A percentile compares a stretch with the other conserved stretches of the same genome.
phyloP scores from a whole-genome alignment of 1,284 basidiomycete species.

The Gymnopus androsaceus region DNA sequence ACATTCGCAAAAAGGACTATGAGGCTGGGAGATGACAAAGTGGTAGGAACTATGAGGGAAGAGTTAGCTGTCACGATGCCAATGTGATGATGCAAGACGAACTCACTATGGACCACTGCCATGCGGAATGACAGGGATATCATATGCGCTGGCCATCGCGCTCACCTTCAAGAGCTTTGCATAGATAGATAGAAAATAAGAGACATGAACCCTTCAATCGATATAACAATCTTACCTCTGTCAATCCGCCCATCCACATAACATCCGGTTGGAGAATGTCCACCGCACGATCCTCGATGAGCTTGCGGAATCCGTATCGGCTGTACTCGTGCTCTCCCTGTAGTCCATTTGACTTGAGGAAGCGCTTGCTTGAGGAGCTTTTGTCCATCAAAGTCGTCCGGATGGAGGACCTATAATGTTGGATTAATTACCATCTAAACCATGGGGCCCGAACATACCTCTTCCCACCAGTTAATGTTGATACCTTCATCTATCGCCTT shows the following conservation, averaged over 20 bases:
- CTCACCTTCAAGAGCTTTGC: slow-evolving; percentile 44
- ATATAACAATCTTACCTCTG: slow-evolving; percentile 30
- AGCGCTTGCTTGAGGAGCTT: slow-evolving; percentile 41
- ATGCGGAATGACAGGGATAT: slow-evolving; percentile 55
- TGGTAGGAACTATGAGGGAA: slow-evolving; percentile 28
- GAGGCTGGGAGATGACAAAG: slow-evolving; percentile 36
- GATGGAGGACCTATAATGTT: slow-evolving; percentile 26
- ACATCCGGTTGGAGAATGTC: slow-evolving; percentile 55
- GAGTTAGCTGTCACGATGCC: neutral
- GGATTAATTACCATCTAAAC: neutral
- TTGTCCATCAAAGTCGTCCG: slow-evolving; percentile 47
- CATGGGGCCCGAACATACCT: slow-evolving; percentile 35
- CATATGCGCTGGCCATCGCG: slow-evolving; percentile 42
- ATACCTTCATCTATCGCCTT: slow-evolving; percentile 44
- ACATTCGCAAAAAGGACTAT: slow-evolving; percentile 36
- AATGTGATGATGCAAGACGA: too few relatives aligned
- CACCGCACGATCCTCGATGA: slow-evolving; percentile 48
- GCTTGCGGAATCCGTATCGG: slow-evolving; percentile 52
- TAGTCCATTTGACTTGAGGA: slow-evolving; percentile 52
- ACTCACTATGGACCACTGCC: slow-evolving; percentile 41
- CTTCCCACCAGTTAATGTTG: slow-evolving; percentile 56
- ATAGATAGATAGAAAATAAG: neutral
- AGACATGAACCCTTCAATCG: neutral
- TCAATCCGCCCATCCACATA: slow-evolving; percentile 48
- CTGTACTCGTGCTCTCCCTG: slow-evolving; percentile 55